These are phyloP conservation scores for Candida suzukii DNA, from an alignment of 805 yeast genomes.

Conservation along the genomic window DNA sequence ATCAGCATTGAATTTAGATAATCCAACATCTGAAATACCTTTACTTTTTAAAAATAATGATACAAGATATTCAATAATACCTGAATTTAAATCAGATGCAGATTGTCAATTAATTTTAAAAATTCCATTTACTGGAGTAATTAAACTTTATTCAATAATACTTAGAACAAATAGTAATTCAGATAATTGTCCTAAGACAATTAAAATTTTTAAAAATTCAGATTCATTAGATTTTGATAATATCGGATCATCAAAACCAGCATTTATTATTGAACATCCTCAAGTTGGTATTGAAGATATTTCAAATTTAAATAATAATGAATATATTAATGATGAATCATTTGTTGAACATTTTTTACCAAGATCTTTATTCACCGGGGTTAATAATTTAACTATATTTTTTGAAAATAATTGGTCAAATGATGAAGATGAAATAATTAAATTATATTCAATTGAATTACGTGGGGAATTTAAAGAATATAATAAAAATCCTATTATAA, in stretches of 20 bases:
- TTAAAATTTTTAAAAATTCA: conserved; percentile 69
- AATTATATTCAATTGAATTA: conserved; percentile 64
- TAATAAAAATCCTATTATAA: conserved; percentile 60
- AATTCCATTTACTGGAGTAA: conserved; percentile 74
- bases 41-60: conserved; percentile 48
- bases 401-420: conserved; percentile 60
- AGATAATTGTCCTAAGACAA: conserved; percentile 57
- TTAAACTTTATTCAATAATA: conserved; percentile 67
- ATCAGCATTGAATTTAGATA: conserved; percentile 55
- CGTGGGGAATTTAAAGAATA: conserved; percentile 64
- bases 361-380: conserved; percentile 64
- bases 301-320: background rate
- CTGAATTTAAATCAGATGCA: conserved; percentile 50
- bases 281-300: conserved; percentile 42
- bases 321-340: conserved; percentile 32
- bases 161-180: conserved; percentile 55
- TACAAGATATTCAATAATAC: conserved; percentile 40
- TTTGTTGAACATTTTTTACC: conserved; percentile 83
- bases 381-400: conserved; percentile 60
- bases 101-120: conserved; percentile 75
- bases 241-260: conserved; percentile 40
- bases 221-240: conserved; percentile 67
- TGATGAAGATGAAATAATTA: conserved; percentile 51
- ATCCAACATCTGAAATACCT: conserved; percentile 39
- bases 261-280: conserved; percentile 56